Conservation (phyloP, 2,329 filamentous ascomycete species). For the Fusarium marasasianum region DNA sequence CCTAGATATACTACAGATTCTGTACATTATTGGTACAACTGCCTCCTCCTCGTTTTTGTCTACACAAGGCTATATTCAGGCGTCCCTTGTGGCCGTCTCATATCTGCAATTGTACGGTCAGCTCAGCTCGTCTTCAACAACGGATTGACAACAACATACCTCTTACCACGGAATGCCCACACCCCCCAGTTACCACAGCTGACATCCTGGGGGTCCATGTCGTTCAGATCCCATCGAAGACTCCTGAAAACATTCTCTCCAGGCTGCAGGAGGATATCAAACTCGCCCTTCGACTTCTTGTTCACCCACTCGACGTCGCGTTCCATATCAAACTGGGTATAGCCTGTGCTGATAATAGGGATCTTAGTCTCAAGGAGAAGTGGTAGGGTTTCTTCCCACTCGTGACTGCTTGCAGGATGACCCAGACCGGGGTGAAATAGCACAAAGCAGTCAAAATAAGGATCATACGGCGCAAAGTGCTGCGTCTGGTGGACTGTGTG, state of each 20-base stretch:
- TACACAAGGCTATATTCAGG: slow-evolving; percentile 18
- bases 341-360: slow-evolving; percentile 92
- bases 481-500: slow-evolving; percentile 93
- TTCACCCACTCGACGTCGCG: slow-evolving; percentile 91
- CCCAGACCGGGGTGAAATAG: slow-evolving; percentile 97
- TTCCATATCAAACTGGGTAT: slow-evolving; percentile 95
- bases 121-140: slow-evolving; percentile 33
- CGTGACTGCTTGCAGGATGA: slow-evolving; percentile 90
- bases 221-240: slow-evolving; percentile 95
- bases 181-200: slow-evolving; percentile 97
- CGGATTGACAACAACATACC: slow-evolving; percentile 64
- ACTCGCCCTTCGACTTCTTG: slow-evolving; percentile 86
- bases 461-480: slow-evolving; percentile 93
- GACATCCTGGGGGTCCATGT: slow-evolving; percentile 91
- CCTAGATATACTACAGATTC: slow-evolving; percentile 33
- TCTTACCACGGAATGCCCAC: slow-evolving; percentile 97
- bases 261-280: slow-evolving; percentile 90
- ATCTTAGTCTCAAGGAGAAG: slow-evolving; percentile 94
- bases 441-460: slow-evolving; percentile 98
- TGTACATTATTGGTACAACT: slow-evolving; percentile 35
- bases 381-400: slow-evolving; percentile 93
- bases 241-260: slow-evolving; percentile 96
- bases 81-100: slow-evolving; percentile 68
- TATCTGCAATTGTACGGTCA: slow-evolving; percentile 55
- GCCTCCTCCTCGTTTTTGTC: background rate